Evolutionary conservation across 768 basidiomycete species (phyloP).

Genomic region (Boletus edulis): DNA sequence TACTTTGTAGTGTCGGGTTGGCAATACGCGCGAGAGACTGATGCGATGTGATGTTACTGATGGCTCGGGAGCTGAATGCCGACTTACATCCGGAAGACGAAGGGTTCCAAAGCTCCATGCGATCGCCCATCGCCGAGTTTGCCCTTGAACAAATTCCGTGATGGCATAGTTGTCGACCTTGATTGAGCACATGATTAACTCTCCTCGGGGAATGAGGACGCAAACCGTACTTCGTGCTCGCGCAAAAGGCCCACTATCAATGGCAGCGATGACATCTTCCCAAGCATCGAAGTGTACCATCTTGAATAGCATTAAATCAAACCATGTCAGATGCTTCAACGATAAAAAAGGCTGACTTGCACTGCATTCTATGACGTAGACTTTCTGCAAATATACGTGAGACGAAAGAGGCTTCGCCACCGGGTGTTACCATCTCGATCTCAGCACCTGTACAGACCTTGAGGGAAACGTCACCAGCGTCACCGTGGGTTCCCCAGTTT

Average conservation of each 20-base stretch:
- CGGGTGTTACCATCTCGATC: conserved; percentile 85
- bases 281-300: conserved; percentile 94
- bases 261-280: conserved; percentile 74
- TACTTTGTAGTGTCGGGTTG: conserved; percentile 43
- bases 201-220: not conserved
- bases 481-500: not conserved
- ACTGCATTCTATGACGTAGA: conserved; percentile 42
- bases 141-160: conserved; percentile 80
- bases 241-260: conserved; percentile 58
- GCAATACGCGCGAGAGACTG: conserved; percentile 37
- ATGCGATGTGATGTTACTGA: conserved; percentile 31
- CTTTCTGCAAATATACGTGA: conserved; percentile 77
- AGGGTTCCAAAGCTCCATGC: conserved; percentile 75
- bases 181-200: not conserved
- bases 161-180: conserved; percentile 88
- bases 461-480: not conserved
- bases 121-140: conserved; percentile 89
- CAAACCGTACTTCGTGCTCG: conserved; percentile 37
- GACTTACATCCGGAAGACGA: conserved; percentile 76
- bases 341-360: conserved; percentile 44
- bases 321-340: not conserved
- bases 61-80: not conserved
- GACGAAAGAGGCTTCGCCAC: conserved; percentile 85
- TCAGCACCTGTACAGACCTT: conserved; percentile 86
- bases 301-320: conserved; percentile 24